phyloP scores from a whole-genome alignment of 345 rosid genomes.

The Psidium friedrichsthalianum region DNA sequence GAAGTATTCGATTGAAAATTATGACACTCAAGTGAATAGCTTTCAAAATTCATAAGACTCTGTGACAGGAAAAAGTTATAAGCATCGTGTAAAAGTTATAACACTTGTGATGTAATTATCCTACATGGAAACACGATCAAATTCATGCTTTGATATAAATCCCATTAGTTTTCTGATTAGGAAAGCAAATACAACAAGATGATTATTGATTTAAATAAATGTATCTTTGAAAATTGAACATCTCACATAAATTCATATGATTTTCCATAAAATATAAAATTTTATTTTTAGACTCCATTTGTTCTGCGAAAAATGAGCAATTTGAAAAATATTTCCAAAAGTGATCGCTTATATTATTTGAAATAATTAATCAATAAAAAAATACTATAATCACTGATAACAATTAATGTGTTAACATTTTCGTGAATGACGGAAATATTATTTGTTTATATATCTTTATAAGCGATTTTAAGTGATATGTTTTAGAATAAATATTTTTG shows the following conservation, averaged over 20 bases:
- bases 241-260: not conserved
- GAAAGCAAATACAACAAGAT: not conserved
- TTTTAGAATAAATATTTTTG: accelerated
- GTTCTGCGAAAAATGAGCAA: accelerated
- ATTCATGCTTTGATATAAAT: not conserved
- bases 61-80: no score
- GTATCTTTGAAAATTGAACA: not conserved
- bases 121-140: not conserved
- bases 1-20: no score
- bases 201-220: not conserved
- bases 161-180: not conserved
- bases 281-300: not conserved
- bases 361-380: not conserved
- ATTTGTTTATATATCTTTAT: not conserved
- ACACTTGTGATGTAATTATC: no score
- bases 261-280: not conserved
- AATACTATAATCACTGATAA: not conserved
- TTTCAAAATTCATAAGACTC: no score
- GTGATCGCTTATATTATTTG: not conserved
- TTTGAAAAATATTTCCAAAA: not conserved
- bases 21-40: no score
- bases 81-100: no score
- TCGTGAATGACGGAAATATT: no score
- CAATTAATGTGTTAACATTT: not conserved
- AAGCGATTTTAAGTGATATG: not conserved